A percentile compares a stretch with the other conserved stretches of the same genome.
These are phyloP conservation scores for Phytophthora tentaculata DNA, from an alignment of 352 stramenopile species.

Conservation along the genomic window DNA sequence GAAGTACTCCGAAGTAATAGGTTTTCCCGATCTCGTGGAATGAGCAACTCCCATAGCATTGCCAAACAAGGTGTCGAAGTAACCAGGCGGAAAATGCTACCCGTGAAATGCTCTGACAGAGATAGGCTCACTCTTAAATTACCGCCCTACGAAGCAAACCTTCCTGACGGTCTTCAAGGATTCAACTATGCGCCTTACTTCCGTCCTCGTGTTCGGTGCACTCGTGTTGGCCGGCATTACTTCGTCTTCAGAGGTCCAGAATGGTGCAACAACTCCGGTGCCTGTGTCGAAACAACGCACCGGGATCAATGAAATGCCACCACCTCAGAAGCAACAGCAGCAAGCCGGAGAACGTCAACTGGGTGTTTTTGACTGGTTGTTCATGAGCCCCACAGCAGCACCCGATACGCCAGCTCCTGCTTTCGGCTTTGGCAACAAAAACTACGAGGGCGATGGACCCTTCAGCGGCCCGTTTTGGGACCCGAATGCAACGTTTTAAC, in stretches of 20 bases:
- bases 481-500: constrained; percentile 9
- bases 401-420: not conserved
- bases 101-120: no score
- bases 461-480: constrained; percentile 20
- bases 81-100: no score
- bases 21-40: no score
- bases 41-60: no score
- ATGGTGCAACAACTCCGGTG: constrained; percentile 2
- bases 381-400: constrained; percentile 2
- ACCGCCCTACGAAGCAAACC: not conserved
- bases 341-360: constrained; percentile 3
- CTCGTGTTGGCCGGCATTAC: constrained; percentile 6
- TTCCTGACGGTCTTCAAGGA: not conserved
- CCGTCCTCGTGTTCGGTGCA: not conserved
- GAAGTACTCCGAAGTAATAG: no score
- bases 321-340: not conserved
- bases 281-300: constrained; percentile 9
- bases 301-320: constrained; percentile 7
- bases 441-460: constrained; percentile 4
- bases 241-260: constrained; percentile 1
- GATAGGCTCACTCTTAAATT: constrained; percentile 6
- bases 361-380: constrained; percentile 10
- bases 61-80: no score
- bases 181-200: constrained; percentile 13
- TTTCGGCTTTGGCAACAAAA: not conserved